Evolutionary conservation across 495 filamentous ascomycete genomes (phyloP).

Genomic region (Penicillium malachiteum): DNA sequence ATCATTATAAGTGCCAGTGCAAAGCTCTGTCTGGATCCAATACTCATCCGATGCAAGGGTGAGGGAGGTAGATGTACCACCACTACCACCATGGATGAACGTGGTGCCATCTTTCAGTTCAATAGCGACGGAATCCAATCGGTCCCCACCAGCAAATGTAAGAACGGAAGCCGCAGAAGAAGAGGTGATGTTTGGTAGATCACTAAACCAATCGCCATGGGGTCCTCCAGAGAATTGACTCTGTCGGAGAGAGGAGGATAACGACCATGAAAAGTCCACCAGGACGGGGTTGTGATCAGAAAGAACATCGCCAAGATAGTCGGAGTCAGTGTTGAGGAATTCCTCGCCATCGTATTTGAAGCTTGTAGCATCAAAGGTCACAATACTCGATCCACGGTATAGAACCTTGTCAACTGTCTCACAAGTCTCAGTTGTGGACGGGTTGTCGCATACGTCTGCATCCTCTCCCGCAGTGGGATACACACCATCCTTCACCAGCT

Average conservation of each 20-base stretch:
- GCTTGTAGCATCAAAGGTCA: slow-evolving; percentile 39
- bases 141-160: slow-evolving; percentile 46
- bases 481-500: slow-evolving; percentile 42
- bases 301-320: slow-evolving; percentile 37
- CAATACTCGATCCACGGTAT: slow-evolving; percentile 49
- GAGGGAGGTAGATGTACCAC: slow-evolving; percentile 45
- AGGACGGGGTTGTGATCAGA: slow-evolving; percentile 62
- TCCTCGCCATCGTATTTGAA: slow-evolving; percentile 49
- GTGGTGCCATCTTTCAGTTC: slow-evolving; percentile 44
- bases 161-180: slow-evolving; percentile 37
- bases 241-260: slow-evolving; percentile 38
- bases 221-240: slow-evolving; percentile 53
- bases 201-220: slow-evolving; percentile 57
- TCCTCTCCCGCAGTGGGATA: slow-evolving; percentile 41
- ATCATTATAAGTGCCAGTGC: slow-evolving; percentile 47
- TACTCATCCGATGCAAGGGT: slow-evolving; percentile 46
- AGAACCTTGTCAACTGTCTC: slow-evolving; percentile 66
- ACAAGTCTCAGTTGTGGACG: slow-evolving; percentile 47
- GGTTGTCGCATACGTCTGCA: slow-evolving; percentile 46
- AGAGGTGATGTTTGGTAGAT: slow-evolving; percentile 35
- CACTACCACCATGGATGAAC: slow-evolving; percentile 55
- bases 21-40: slow-evolving; percentile 51
- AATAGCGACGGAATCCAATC: slow-evolving; percentile 52
- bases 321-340: slow-evolving; percentile 53
- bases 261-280: slow-evolving; percentile 53